Conservation (phyloP, 148 eudicot species). For the Arbutus unedo region DNA sequence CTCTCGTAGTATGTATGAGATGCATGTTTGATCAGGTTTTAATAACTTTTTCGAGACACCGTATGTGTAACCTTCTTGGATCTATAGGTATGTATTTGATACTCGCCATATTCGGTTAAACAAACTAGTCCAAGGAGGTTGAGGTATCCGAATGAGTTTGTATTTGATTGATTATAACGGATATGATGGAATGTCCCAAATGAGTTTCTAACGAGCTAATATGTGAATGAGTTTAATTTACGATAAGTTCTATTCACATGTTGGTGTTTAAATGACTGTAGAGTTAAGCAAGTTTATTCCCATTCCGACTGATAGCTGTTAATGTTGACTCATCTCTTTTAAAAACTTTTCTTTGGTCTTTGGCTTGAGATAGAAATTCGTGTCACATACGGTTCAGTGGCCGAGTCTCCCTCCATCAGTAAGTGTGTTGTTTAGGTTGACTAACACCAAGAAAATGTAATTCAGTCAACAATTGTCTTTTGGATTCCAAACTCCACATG, state of each 20-base stretch:
- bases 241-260: no score
- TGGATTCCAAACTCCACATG: not conserved
- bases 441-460: not conserved
- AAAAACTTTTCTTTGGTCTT: conserved; percentile 17
- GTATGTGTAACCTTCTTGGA: no score
- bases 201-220: not conserved
- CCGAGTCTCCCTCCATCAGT: conserved; percentile 13
- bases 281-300: not conserved
- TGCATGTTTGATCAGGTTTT: no score
- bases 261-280: no score
- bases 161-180: not conserved
- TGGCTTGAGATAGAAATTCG: conserved; percentile 17
- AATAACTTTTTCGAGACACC: no score
- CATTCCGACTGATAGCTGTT: not conserved
- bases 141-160: not conserved
- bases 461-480: not conserved
- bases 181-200: not conserved
- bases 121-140: not conserved
- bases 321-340: conserved; percentile 4
- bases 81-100: no score
- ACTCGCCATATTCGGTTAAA: no score
- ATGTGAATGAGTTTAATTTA: not conserved
- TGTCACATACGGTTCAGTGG: conserved; percentile 19
- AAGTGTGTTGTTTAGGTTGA: not conserved
- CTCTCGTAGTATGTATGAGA: no score